phyloP scores from a whole-genome alignment of 2,329 filamentous ascomycete genomes.

The Alternaria triticimaculans region DNA sequence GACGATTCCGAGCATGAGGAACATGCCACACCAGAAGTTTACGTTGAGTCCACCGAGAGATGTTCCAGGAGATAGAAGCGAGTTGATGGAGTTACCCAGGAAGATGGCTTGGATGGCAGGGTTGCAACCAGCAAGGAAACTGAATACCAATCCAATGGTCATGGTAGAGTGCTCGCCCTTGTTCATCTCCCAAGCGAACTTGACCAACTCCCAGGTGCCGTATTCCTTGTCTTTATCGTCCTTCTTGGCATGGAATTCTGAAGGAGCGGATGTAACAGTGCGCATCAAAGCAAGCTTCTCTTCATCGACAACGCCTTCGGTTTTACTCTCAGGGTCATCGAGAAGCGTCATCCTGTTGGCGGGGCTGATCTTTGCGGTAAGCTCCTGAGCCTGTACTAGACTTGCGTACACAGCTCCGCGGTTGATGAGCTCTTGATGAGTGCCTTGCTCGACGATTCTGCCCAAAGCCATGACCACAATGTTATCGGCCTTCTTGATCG shows the following conservation, averaged over 20 bases:
- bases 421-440: constrained; percentile 78
- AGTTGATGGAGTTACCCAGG: constrained; percentile 85
- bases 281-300: constrained; percentile 38
- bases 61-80: constrained; percentile 64
- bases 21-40: constrained; percentile 56
- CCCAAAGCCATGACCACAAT: constrained; percentile 92
- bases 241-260: constrained; percentile 65
- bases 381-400: constrained; percentile 84
- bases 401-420: constrained; percentile 77
- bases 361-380: constrained; percentile 35
- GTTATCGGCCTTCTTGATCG: constrained; percentile 91
- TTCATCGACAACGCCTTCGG: constrained; percentile 17
- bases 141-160: constrained; percentile 51
- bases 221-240: constrained; percentile 36
- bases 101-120: constrained; percentile 66
- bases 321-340: constrained; percentile 27
- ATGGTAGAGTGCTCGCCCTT: constrained; percentile 45
- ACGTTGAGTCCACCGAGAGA: constrained; percentile 71
- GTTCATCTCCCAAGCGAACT: constrained; percentile 44
- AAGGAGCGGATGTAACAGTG: constrained; percentile 54
- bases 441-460: constrained; percentile 89
- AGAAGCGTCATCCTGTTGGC: constrained; percentile 29
- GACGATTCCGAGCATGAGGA: constrained; percentile 42
- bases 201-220: constrained; percentile 53
- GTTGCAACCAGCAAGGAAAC: constrained; percentile 46